Evolutionary conservation across 371 early-diverging fungal genomes (phyloP), one percentile per base, ranked within the genome.

Genomic region (Ordospora colligata): DNA sequence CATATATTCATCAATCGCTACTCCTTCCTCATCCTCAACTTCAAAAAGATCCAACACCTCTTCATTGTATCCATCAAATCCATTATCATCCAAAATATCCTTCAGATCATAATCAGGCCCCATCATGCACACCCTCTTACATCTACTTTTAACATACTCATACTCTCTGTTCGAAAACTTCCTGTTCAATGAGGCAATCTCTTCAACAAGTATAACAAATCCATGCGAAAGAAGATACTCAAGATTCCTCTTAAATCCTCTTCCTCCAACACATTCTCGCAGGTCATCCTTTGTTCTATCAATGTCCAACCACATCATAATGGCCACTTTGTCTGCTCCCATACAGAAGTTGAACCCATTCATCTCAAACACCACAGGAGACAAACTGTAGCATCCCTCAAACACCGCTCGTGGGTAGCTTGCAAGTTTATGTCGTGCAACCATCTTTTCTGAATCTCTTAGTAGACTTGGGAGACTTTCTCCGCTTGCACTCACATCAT

Each of bases 301-400:
- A 14, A 27, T 40, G 22, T 50, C 49, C 46, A 73, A n/a, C 65
- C 25, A 66, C 21, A 73, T 17, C 32, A 73, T 43, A 21, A 73
- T 23, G 22, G 66, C 45, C 10, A 62, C 52, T 44, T 66, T 66
- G 54, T 73, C 74, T 2, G 54, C 43, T 6, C 54, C 22, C 23
- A 73, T 22, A 14, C 45, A n/a, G 37, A 73, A 53, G 27, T 73
- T 27, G 42, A 73, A 64, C 11, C 47, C 49, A 9, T 73, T 70
- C 21, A 77, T 45, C 44, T 64, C 67, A 73, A 77, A 58, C 19
- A 67, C 25, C 27, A 73, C 49, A 5, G 47, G 37, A 7, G 77
- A 77, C 21, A 74, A 47, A n/a, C 12, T 46, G 23, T 46, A 54
- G 64, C 54, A 52, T 25, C 44, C 49, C 5, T 6, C 27, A 9